Evolutionary conservation across 345 rosid species (phyloP).

Genomic region (Eucalyptus caleyi): DNA sequence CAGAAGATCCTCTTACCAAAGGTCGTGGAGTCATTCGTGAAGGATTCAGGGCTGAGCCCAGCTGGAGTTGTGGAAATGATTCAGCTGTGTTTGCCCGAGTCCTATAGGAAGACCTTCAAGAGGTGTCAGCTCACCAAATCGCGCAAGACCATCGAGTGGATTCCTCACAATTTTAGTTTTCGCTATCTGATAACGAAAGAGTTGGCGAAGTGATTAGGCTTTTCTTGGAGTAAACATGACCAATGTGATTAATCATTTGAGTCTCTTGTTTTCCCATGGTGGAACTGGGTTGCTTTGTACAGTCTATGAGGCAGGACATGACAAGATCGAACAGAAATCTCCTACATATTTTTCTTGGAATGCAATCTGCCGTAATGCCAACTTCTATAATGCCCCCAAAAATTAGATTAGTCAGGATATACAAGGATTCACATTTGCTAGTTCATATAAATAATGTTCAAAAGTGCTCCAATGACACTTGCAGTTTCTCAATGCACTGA

Average conservation of each 20-base stretch:
- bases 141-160: constrained; percentile 66
- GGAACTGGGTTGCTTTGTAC: neutral
- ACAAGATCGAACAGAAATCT: neutral
- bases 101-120: constrained; percentile 33
- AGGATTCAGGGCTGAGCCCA: constrained; percentile 56
- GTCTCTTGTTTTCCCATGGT: neutral
- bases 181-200: constrained; percentile 86
- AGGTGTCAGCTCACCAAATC: constrained; percentile 46
- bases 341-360: neutral
- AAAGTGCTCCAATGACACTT: neutral
- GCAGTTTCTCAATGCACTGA: neutral
- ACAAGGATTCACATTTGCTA: neutral
- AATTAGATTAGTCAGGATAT: neutral
- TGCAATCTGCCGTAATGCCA: neutral
- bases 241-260: neutral
- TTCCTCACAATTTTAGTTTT: constrained; percentile 72
- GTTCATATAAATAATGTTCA: neutral
- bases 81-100: constrained; percentile 47
- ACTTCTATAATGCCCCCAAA: neutral
- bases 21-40: constrained; percentile 60
- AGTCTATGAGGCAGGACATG: neutral
- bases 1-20: constrained; percentile 68
- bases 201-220: constrained; percentile 34
- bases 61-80: constrained; percentile 57
- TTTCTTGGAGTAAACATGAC: neutral